Evolutionary conservation across 83 land plant genomes (phyloP).

Genomic region (Picea abies): DNA sequence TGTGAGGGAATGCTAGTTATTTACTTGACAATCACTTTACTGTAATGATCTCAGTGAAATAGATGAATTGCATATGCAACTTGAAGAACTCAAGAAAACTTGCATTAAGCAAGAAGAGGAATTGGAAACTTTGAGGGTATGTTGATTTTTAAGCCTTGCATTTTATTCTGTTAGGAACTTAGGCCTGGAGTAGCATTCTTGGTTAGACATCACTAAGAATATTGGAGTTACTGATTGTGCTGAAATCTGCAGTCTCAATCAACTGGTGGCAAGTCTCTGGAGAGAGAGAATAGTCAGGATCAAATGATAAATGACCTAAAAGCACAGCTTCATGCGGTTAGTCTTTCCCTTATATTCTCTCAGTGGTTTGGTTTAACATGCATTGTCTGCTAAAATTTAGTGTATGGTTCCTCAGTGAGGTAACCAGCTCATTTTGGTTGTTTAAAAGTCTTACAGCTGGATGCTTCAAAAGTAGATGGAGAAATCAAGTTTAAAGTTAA

Average conservation of each 20-base stretch:
- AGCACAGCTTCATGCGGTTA: slow-evolving; percentile 27
- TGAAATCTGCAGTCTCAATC: slow-evolving; percentile 23
- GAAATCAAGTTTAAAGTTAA: neutral
- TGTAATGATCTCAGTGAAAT: slow-evolving; percentile 54
- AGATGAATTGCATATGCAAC: slow-evolving; percentile 37
- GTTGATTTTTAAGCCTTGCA: neutral
- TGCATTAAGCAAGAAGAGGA: slow-evolving; percentile 20
- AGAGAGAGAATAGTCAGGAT: slow-evolving; percentile 18
- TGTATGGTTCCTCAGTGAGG: neutral
- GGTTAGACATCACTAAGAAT: neutral
- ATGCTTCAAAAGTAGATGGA: neutral
- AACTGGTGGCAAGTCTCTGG: slow-evolving; percentile 11
- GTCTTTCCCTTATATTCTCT: neutral
- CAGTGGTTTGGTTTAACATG: neutral
- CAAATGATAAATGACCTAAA: slow-evolving; percentile 20
- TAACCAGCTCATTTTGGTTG: neutral
- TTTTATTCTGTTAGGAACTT: neutral
- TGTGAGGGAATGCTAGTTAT: neutral
- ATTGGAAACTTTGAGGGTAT: slow-evolving; percentile 29
- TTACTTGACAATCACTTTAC: neutral
- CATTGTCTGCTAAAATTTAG: neutral
- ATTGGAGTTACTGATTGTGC: neutral
- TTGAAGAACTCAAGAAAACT: slow-evolving; percentile 31
- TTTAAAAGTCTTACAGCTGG: neutral
- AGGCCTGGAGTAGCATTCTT: neutral